Evolutionary conservation across 768 basidiomycete species (phyloP).

Genomic region (Suillus subalutaceus): DNA sequence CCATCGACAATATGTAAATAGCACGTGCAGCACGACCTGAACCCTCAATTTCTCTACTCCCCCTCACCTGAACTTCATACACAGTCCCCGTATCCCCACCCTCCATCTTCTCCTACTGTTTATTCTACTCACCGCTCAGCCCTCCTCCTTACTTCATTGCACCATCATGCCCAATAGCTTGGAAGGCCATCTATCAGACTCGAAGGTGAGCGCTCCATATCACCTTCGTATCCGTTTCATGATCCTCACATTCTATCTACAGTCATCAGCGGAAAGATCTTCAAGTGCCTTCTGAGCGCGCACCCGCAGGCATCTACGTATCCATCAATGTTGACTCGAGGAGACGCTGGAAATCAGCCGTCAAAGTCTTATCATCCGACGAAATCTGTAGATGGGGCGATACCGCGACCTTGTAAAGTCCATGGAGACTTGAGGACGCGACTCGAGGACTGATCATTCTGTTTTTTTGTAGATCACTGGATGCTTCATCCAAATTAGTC

Average conservation of each 20-base stretch:
- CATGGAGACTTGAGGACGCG: not conserved
- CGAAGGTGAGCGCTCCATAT: not conserved
- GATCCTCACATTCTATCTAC: not conserved
- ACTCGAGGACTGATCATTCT: not conserved
- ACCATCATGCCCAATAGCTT: not conserved
- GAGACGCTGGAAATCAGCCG: not conserved
- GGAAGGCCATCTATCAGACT: not conserved
- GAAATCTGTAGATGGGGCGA: not conserved
- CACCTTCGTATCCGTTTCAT: not conserved
- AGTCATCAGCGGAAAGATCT: not conserved
- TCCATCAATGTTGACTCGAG: not conserved
- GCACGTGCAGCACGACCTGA: not conserved
- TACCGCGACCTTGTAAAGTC: not conserved
- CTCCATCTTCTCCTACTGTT: not conserved
- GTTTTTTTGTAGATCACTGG: not conserved
- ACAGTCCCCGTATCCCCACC: not conserved
- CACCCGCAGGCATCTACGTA: not conserved
- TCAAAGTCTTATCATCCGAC: not conserved
- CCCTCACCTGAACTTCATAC: not conserved
- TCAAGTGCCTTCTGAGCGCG: not conserved
- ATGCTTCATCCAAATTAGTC: not conserved
- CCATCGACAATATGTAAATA: not conserved
- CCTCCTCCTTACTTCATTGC: not conserved
- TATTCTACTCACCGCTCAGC: not conserved
- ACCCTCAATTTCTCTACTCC: not conserved